Conservation (phyloP, 306 rosid genomes). For the Hylodesmum podocarpum region DNA sequence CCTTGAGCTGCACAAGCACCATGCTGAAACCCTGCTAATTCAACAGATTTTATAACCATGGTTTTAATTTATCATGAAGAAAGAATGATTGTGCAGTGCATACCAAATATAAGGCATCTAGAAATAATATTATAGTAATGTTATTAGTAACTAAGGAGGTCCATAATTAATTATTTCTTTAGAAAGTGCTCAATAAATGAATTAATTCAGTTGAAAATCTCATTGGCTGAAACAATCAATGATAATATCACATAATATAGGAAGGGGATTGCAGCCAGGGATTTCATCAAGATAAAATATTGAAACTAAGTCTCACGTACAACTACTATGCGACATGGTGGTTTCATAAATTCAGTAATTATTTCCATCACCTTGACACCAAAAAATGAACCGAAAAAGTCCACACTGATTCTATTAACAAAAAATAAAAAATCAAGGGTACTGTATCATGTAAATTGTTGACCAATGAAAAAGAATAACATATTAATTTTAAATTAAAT, state of each 20-base stretch:
- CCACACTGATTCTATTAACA: neutral
- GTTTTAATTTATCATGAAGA: conserved; percentile 18
- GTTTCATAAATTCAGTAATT: neutral
- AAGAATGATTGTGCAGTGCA: neutral
- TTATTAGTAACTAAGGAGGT: no score
- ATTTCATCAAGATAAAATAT: neutral
- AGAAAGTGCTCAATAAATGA: neutral
- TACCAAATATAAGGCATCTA: conserved; percentile 23
- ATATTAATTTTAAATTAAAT: neutral
- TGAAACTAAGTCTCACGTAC: neutral
- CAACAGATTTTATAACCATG: conserved; percentile 2
- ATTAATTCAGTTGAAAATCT: neutral
- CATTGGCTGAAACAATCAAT: neutral
- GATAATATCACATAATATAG: neutral
- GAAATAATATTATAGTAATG: neutral
- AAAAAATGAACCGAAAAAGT: neutral
- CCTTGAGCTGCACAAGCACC: conserved; percentile 77
- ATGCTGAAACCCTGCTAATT: conserved; percentile 84
- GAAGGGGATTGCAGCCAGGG: neutral
- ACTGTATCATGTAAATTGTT: neutral
- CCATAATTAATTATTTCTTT: no score
- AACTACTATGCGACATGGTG: neutral
- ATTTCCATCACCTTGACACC: neutral
- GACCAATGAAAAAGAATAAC: conserved; percentile 3
- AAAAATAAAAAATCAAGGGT: neutral